These are phyloP conservation scores for Rhizophagus clarus DNA, from an alignment of 192 early-diverging fungal species.

Conservation along the genomic window DNA sequence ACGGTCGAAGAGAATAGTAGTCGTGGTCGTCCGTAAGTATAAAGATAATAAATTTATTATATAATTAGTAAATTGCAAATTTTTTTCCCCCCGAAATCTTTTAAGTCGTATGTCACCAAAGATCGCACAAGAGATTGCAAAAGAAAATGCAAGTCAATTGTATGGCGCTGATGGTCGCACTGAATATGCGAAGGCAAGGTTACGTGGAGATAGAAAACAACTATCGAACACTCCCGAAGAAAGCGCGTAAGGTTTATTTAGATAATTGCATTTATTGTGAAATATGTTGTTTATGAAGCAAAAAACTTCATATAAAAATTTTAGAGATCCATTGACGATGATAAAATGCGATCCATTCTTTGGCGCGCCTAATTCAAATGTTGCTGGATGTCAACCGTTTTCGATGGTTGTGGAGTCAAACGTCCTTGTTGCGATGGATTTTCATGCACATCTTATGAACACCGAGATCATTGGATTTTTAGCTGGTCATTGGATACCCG, in stretches of 20 bases:
- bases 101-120: slow-evolving; percentile 38
- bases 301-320: neutral
- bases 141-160: slow-evolving; percentile 20
- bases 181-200: slow-evolving; percentile 53
- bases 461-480: slow-evolving; percentile 90
- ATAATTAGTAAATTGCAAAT: neutral
- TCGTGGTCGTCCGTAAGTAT: neutral
- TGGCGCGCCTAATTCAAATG: slow-evolving; percentile 65
- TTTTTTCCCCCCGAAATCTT: too few relatives aligned
- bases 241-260: slow-evolving; percentile 45
- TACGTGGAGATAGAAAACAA: slow-evolving; percentile 51
- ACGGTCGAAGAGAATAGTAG: neutral
- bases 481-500: slow-evolving; percentile 73
- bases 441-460: slow-evolving; percentile 89
- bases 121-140: slow-evolving; percentile 25
- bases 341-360: slow-evolving; percentile 80
- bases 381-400: slow-evolving; percentile 80
- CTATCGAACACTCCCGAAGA: slow-evolving; percentile 46
- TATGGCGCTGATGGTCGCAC: slow-evolving; percentile 54
- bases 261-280: neutral
- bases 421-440: slow-evolving; percentile 84
- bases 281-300: neutral
- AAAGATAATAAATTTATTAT: neutral
- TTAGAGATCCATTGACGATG: slow-evolving; percentile 76
- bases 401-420: slow-evolving; percentile 69